Percentiles rank a stretch among this genome's conserved stretches.
Conservation (phyloP, 1,284 basidiomycete species). For the Cystobasidium slooffiae region DNA sequence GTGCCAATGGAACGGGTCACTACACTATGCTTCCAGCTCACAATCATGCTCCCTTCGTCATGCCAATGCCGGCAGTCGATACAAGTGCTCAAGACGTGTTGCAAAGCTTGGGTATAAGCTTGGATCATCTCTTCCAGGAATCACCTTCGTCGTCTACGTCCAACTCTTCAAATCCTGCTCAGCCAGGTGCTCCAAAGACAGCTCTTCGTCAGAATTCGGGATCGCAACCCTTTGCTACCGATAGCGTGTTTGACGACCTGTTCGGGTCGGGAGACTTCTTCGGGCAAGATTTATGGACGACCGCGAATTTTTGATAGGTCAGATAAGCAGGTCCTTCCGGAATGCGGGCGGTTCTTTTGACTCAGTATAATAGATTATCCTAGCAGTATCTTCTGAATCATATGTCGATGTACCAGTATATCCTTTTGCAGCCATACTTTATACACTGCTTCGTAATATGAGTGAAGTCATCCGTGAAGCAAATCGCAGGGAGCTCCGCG, state of each 20-base stretch:
- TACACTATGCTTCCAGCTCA: not conserved
- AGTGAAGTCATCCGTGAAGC: too few species aligned
- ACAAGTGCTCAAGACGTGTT: conserved; percentile 22
- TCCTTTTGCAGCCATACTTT: too few species aligned
- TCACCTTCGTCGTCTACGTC: conserved; percentile 19
- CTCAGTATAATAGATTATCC: too few species aligned
- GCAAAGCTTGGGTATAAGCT: conserved; percentile 9
- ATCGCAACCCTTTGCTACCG: conserved; percentile 1
- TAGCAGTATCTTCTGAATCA: too few species aligned
- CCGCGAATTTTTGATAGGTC: conserved; percentile 6
- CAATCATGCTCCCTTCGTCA: not conserved
- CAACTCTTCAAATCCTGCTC: not conserved
- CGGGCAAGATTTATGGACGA: conserved; percentile 23
- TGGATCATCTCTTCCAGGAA: conserved; percentile 2
- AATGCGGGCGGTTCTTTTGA: not conserved
- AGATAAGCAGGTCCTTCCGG: not conserved
- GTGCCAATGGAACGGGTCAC: not conserved
- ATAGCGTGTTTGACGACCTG: conserved; percentile 27
- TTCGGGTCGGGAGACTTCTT: conserved; percentile 10
- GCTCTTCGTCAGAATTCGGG: conserved; percentile 1
- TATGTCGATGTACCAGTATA: too few species aligned
- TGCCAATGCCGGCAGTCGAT: conserved; percentile 11
- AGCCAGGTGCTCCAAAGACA: not conserved
- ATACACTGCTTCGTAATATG: too few species aligned
- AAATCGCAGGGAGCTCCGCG: too few species aligned